phyloP scores from a whole-genome alignment of 352 stramenopile species.

The Phytophthora pistaciae region DNA sequence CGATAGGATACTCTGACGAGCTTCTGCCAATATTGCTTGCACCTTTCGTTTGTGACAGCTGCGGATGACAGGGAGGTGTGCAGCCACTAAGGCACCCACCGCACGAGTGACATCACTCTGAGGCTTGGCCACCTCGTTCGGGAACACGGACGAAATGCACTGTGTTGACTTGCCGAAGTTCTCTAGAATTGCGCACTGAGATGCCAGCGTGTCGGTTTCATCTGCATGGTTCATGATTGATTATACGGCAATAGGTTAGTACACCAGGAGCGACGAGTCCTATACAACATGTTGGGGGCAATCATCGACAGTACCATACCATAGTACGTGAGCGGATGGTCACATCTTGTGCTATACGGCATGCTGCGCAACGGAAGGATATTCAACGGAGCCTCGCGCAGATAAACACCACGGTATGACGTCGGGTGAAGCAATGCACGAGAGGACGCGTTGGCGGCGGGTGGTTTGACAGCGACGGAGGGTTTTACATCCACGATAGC shows the following conservation, averaged over 20 bases:
- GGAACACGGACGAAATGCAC: constrained; percentile 43
- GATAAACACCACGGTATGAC: constrained; percentile 38
- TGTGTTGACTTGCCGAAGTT: constrained; percentile 47
- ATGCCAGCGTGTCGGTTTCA: constrained; percentile 32
- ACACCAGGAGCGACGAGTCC: neutral
- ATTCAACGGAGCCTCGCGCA: constrained; percentile 30
- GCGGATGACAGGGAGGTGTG: constrained; percentile 39
- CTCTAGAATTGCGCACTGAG: constrained; percentile 38
- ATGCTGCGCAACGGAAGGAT: constrained; percentile 18
- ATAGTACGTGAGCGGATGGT: constrained; percentile 42
- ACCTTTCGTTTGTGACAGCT: constrained; percentile 38
- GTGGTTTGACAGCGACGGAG: neutral
- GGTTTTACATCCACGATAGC: constrained; percentile 2
- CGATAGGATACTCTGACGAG: constrained; percentile 29
- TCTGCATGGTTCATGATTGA: constrained; percentile 21
- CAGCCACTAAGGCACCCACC: constrained; percentile 35
- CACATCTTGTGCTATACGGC: constrained; percentile 27
- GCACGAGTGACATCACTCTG: constrained; percentile 40
- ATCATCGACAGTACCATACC: constrained; percentile 29
- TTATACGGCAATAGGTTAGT: constrained; percentile 17
- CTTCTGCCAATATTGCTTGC: constrained; percentile 37
- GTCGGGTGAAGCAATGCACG: constrained; percentile 35
- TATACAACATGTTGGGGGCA: neutral
- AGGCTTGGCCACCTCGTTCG: constrained; percentile 17
- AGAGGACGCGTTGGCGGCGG: neutral